These are phyloP conservation scores for Jatropha podagrica DNA, from an alignment of 441 rosid genomes.

Conservation along the genomic window DNA sequence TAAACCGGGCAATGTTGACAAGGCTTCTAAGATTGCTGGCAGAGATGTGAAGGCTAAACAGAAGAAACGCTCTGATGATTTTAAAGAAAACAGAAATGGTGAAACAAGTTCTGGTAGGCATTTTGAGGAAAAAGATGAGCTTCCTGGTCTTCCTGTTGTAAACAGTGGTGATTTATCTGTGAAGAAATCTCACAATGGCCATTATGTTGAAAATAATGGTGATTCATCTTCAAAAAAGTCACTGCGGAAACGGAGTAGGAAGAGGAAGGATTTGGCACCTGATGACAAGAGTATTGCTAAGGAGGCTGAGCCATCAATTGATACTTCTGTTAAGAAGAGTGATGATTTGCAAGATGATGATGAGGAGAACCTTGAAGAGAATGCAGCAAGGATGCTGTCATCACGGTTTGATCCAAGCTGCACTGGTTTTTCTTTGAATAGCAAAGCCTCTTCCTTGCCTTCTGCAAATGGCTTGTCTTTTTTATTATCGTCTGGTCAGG, in stretches of 20 bases:
- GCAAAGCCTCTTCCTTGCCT: conserved; percentile 44
- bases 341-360: conserved; percentile 62
- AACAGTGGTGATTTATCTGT: conserved; percentile 33
- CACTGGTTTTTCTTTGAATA: conserved; percentile 65
- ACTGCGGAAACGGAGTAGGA: conserved; percentile 48
- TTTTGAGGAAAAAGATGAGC: conserved; percentile 45
- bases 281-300: conserved; percentile 31
- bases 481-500: conserved; percentile 42
- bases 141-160: conserved; percentile 31
- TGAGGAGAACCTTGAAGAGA: conserved; percentile 93
- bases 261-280: conserved; percentile 45
- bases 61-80: conserved; percentile 35
- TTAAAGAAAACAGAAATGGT: conserved; percentile 34
- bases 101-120: conserved; percentile 31
- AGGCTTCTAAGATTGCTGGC: conserved; percentile 23
- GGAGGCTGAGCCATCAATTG: conserved; percentile 42
- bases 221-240: conserved; percentile 32
- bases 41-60: conserved; percentile 31
- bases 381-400: conserved; percentile 96
- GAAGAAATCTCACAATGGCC: conserved; percentile 10
- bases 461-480: conserved; percentile 42
- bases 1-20: conserved; percentile 35
- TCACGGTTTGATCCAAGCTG: conserved; percentile 89
- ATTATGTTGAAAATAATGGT: conserved; percentile 15
- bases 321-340: conserved; percentile 35